Conservation (phyloP, 306 rosid genomes). For the Prunus dulcis region DNA sequence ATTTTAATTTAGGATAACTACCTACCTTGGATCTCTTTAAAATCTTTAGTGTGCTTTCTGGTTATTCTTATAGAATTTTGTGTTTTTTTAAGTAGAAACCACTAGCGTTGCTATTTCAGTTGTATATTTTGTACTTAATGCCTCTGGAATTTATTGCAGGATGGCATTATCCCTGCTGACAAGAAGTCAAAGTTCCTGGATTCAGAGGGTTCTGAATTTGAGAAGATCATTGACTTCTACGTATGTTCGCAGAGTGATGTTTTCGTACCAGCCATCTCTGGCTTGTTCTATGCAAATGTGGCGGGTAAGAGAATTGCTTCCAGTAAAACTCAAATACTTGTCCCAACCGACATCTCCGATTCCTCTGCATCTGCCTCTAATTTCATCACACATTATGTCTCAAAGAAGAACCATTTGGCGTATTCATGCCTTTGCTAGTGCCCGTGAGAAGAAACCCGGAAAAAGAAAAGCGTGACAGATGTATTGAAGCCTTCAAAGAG, state of each 20-base stretch:
- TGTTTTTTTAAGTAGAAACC: neutral
- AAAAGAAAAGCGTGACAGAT: constrained; percentile 24
- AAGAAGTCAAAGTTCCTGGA: constrained; percentile 68
- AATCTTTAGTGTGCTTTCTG: too few relatives aligned
- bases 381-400: constrained; percentile 73
- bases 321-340: constrained; percentile 74
- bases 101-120: neutral
- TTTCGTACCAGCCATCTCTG: constrained; percentile 92
- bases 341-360: constrained; percentile 59
- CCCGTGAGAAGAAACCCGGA: constrained; percentile 18
- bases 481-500: constrained; percentile 36
- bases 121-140: neutral
- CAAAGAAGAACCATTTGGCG: constrained; percentile 94
- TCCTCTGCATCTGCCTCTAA: constrained; percentile 65
- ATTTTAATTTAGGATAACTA: neutral
- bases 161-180: constrained; percentile 83
- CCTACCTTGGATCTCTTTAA: too few relatives aligned
- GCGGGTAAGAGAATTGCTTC: constrained; percentile 89
- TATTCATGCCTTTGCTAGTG: constrained; percentile 84
- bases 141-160: constrained; percentile 56
- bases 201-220: constrained; percentile 69
- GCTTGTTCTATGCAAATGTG: constrained; percentile 86
- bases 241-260: constrained; percentile 73
- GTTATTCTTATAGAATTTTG: too few relatives aligned
- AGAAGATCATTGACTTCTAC: constrained; percentile 82